Evolutionary conservation across 1,284 basidiomycete genomes (phyloP), one percentile per base, ranked within the genome.

Genomic region (Wallemia hederae): DNA sequence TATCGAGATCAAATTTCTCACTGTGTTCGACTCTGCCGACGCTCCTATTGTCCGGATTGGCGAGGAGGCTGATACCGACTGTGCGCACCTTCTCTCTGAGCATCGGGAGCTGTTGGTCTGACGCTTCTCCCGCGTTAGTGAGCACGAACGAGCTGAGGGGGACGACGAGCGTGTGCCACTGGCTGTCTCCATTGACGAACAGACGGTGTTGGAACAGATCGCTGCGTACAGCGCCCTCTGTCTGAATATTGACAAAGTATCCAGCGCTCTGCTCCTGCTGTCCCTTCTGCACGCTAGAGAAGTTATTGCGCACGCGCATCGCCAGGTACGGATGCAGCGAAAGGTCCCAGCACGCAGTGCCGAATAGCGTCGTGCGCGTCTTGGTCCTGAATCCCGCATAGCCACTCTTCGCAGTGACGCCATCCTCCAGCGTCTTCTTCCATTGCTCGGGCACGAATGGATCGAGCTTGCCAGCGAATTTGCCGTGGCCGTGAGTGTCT

Each of bases 161-260:
- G 56, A 74, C 67, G 59, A 74, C 67, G 2, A 76, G 65, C 1
- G 73, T 74, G 28, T 72, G 68, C 67, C 73, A 75, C 39, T 66
- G 63, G 59, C 66, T 60, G 1, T 70, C 69, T 60, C 64, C 63
- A 56, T 67, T 64, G 26, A 75, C 66, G 25, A 69, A 70, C 11
- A 75, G 69, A 1, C 74, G 73, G 63, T 75, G 73, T 66, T 76
- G 74, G 65, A 71, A 76, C n/a, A 76, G 66, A 64, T 76, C 74
- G 31, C 71, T 72, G 64, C 69, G 68, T 17, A 74, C 70, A 2
- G 73, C 72, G 0, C 73, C 73, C 59, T 74, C 74, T 11, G 73
- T 74, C 65, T 75, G 74, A 11, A 76, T 66, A 63, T 76, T 76
- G 57, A 73, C 68, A 59, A 73, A 74, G 62, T 65, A 69, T 29